Base-by-base conservation (phyloP, 257 asterid genomes). In the Solanum dulcamara region DNA sequence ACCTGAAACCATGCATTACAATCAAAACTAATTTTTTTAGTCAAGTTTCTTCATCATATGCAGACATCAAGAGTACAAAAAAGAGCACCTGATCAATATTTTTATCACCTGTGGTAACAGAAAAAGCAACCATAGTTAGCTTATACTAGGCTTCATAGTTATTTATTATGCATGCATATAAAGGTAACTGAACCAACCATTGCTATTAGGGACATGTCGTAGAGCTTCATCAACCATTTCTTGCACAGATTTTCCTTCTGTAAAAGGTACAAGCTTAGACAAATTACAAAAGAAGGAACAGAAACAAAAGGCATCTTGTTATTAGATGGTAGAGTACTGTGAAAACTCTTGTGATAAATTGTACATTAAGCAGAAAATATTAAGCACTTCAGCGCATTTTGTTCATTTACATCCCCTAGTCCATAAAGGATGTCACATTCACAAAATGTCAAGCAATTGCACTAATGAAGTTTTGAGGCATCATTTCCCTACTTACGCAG, bases 221-320 rank as follows among this genome's bases (percentile, higher is more conserved):
- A 97, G 98, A 87, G 99, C 98, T 87, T 95, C 99, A 80, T 94
- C 87, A 82, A 97, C 97, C 99, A 97, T 95, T 91, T 95, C 91
- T 90, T 95, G 92, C 86, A 97, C 99, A 9, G 98, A 92, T 92
- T 97, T 97, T 88, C 99, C 99, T 93, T 97, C 99, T 97, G 93
- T 46, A 18, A 77, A 77, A 77, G 42, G 64, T 75, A 44, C 81
- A 75, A 26, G 59, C 57, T n/a, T 38, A 26, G 59, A 75, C 71
- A 84, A 46, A 75, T 75, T 75, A 46, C 82, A 75, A 4, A 2
- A 44, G 32, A 75, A 75, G 82, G 37, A 75, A 75, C 82, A 75
- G 40, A 75, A 1, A 44, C 60, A 46, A 46, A 44, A 75, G 48
- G 40, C 82, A 46, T 46, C 57, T 75, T 18, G 60, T 46, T 75